These are phyloP conservation scores for Whalleya microplaca DNA, from an alignment of 2,329 filamentous ascomycete species.

Conservation along the genomic window DNA sequence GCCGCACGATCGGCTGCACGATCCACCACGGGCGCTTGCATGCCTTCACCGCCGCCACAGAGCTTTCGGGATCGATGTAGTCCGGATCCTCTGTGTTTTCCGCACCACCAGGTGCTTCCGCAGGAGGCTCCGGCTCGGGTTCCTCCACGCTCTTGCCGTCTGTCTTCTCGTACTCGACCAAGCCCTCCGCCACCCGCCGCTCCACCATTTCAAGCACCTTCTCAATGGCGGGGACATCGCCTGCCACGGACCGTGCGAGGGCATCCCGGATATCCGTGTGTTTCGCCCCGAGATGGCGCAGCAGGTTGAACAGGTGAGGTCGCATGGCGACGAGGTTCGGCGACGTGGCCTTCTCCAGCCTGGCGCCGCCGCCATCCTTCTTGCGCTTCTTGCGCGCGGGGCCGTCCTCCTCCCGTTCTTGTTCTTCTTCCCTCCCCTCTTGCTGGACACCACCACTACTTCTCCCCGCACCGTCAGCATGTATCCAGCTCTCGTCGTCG, in stretches of 20 bases:
- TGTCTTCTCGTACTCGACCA: conserved; percentile 67
- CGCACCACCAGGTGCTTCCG: conserved; percentile 16
- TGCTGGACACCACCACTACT: conserved; percentile 45
- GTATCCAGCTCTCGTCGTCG: conserved; percentile 53
- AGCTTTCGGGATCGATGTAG: conserved; percentile 56
- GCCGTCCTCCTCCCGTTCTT: too few relatives aligned
- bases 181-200: conserved; percentile 69
- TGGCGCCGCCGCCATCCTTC: conserved; percentile 29
- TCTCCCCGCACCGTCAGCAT: conserved; percentile 37
- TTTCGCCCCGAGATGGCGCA: conserved; percentile 77
- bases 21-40: conserved; percentile 90
- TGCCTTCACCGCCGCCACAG: conserved; percentile 67
- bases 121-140: conserved; percentile 18
- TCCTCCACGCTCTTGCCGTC: conserved; percentile 54
- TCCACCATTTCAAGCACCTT: conserved; percentile 77
- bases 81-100: conserved; percentile 35
- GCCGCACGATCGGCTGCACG: conserved; percentile 83
- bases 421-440: conserved; percentile 47
- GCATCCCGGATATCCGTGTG: conserved; percentile 86
- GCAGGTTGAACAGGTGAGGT: conserved; percentile 88
- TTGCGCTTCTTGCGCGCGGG: conserved; percentile 51
- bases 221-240: conserved; percentile 79
- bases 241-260: conserved; percentile 69
- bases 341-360: conserved; percentile 43
- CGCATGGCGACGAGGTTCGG: conserved; percentile 82